Base-by-base conservation (phyloP, 2,329 filamentous ascomycete genomes). In the Diaporthe helianthi region DNA sequence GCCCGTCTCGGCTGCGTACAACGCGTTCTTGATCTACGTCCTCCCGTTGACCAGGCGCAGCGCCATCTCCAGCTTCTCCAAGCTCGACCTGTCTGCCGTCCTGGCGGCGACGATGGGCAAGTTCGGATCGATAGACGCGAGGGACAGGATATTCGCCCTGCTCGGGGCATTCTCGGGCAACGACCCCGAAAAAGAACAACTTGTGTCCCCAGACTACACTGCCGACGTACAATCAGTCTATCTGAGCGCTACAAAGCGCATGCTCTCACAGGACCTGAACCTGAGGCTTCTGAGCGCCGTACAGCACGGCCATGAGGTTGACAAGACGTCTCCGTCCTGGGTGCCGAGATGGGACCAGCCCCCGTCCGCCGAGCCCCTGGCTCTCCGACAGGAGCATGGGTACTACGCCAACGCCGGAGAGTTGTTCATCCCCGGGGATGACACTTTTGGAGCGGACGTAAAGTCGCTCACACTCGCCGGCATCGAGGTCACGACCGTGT, bases 381-480 rank as follows among this genome's bases (percentile, higher is more conserved):
- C 63, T 4, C 41, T 65, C 36, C 63, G 63, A n/a, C 63, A 65
- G n/a, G 63, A 51, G 52, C 69, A 72, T 29, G 71, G 69, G 9
- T 72, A 66, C 53, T 71, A 72, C 46, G 69, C 71, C 51, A 72
- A 69, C 63, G 66, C 63, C 38, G 69, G 71, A 13, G 67, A 72
- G 31, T 52, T 71, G 12, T 41, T 63, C 60, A 24, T 19, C 36
- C 63, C 51, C n/a, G 26, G 29, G 12, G 63, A 47, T 19, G 26
- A 65, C 13, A 65, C 63, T 4, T 54, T 65, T 9, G 63, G 63
- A 1, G 26, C 49, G 2, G 49, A 65, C 13, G 63, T 36, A 12
- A 46, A 54, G 13, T 65, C 63, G 4, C 63, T 65, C 3, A n/a
- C 17, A 1, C 49, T 65, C 19, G 47, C 36, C 24, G 63, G 63